phyloP scores from a whole-genome alignment of 1,139 yeast species.

The Debaryomyces fabryi region DNA sequence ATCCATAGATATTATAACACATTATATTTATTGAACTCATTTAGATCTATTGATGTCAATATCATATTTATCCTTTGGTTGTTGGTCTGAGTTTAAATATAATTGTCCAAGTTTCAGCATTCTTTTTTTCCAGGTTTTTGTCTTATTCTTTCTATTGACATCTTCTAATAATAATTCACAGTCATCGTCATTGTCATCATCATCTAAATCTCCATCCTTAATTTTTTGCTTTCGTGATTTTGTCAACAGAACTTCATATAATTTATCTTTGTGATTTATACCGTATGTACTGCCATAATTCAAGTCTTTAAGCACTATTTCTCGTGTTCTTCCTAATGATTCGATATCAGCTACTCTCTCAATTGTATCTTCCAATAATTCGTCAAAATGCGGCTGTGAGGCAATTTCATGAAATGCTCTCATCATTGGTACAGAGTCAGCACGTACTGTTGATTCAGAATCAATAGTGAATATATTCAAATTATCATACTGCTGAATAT shows the following conservation, averaged over 20 bases:
- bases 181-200: conserved; percentile 37
- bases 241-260: conserved; percentile 18
- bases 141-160: conserved; percentile 38
- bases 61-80: conserved; percentile 8
- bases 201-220: conserved; percentile 19
- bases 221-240: conserved; percentile 24
- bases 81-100: conserved; percentile 20
- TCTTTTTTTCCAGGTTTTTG: conserved; percentile 51
- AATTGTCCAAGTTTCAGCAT: conserved; percentile 37
- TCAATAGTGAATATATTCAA: conserved; percentile 80
- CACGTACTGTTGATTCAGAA: conserved; percentile 70
- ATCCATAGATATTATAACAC: too few relatives aligned
- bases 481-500: conserved; percentile 72
- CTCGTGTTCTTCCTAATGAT: conserved; percentile 78
- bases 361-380: conserved; percentile 68
- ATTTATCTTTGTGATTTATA: conserved; percentile 10
- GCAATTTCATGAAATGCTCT: conserved; percentile 83
- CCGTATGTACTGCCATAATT: conserved; percentile 45
- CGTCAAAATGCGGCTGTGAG: conserved; percentile 69
- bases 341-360: conserved; percentile 77
- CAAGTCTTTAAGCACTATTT: conserved; percentile 73
- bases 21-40: neutral
- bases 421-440: conserved; percentile 90
- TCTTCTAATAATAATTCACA: conserved; percentile 43
- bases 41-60: conserved; percentile 22